These are phyloP conservation scores for Brasenia schreberi DNA, from an alignment of 164 flowering plant genomes.

Conservation along the genomic window DNA sequence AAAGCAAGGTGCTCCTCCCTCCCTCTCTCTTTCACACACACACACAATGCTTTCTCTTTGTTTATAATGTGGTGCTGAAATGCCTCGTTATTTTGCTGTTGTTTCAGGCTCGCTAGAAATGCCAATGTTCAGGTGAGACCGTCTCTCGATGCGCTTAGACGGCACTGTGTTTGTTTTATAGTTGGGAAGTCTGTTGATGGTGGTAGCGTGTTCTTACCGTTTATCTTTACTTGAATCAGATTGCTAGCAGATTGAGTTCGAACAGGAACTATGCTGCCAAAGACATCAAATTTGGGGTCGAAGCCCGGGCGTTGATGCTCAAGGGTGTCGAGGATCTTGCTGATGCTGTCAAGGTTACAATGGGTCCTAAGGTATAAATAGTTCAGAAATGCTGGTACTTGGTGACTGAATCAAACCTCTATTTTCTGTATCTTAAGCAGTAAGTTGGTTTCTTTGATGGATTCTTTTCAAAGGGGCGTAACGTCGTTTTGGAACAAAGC, in stretches of 20 bases:
- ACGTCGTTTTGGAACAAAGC: conserved; percentile 4
- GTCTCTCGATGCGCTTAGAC: neutral
- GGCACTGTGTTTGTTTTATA: neutral
- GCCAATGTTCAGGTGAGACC: neutral
- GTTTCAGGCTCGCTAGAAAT: neutral
- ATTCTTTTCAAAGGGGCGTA: neutral
- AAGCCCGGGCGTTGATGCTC: conserved; percentile 81
- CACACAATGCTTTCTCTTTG: neutral
- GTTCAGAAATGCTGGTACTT: neutral
- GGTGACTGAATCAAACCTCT: neutral
- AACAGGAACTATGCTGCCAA: conserved; percentile 83
- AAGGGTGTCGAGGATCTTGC: conserved; percentile 87
- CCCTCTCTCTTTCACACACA: neutral
- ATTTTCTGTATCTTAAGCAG: neutral
- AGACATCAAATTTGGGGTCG: conserved; percentile 73
- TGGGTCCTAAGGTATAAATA: conserved; percentile 80
- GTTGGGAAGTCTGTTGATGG: neutral
- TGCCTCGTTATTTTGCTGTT: neutral
- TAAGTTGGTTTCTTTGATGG: neutral
- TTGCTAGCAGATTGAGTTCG: conserved; percentile 18
- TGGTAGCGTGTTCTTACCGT: neutral
- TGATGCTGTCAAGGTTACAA: conserved; percentile 84
- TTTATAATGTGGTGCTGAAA: neutral
- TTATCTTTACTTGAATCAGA: neutral
- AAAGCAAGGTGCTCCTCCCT: neutral